Evolutionary conservation across 2,329 filamentous ascomycete genomes (phyloP), one percentile per base, ranked within the genome.

Genomic region (Trichoderma guizhouense): DNA sequence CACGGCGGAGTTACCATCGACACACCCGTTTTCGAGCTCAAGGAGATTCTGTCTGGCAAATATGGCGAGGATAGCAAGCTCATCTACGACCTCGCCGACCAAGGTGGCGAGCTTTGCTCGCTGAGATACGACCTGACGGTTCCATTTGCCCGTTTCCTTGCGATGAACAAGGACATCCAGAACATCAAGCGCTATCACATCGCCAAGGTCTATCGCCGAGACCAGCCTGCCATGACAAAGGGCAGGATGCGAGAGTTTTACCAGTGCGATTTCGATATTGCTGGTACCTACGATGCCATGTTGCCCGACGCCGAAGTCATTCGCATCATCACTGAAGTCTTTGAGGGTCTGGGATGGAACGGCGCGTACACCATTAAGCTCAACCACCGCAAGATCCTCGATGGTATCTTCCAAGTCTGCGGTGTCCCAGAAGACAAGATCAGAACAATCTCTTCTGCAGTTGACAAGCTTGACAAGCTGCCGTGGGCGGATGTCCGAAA

Each of bases 211-310:
- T 85, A 85, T 79, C 82, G 83, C 62, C 76, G 82, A 76, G 82
- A 84, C 72, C 82, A 84, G 74, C 82, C 82, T 14, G 80, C 94
- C 73, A 93, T 98, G 84, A 93, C 92, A 74, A 96, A 97, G 81
- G 95, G 95, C 66, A 90, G 95, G 69, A 96, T 97, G 92, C 89
- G 95, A 78, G 95, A 98, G 83, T 97, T 97, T 83, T 97, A 97
- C 84, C 95, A 98, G 83, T 98, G 95, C 84, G 95, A 98, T 83
- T 97, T 98, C 79, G 95, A 98, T 80, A 95, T 98, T 83, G 95
- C 95, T 14, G 94, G 95, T 73, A 86, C 84, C 55, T 97, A 94
- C 84, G 95, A 97, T 80, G 83, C 93, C 69, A 97, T 98, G 94
- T 88, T 97, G 30, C 93, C 95, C 71, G 95, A 98, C 79, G 93